A percentile compares a stretch with the other conserved stretches of the same genome.
phyloP scores from a whole-genome alignment of 345 rosid genomes.

The Aethionema arabicum region DNA sequence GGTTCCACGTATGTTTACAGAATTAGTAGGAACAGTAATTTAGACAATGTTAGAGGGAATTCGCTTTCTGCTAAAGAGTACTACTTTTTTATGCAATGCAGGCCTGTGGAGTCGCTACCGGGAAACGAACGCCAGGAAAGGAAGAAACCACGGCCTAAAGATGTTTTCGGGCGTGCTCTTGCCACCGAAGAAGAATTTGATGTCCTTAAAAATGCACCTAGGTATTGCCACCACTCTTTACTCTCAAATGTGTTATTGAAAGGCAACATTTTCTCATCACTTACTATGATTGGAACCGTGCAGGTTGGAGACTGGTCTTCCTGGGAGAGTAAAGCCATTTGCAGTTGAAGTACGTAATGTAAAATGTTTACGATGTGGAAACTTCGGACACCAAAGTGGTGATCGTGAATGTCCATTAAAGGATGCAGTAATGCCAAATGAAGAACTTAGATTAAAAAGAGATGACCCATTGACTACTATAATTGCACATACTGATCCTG shows the following conservation, averaged over 20 bases:
- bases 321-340: conserved; percentile 86
- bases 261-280: neutral
- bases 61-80: neutral
- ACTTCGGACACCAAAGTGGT: conserved; percentile 93
- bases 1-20: conserved; percentile 43
- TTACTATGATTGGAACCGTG: conserved; percentile 21
- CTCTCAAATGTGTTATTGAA: neutral
- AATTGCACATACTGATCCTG: conserved; percentile 69
- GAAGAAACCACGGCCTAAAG: conserved; percentile 87
- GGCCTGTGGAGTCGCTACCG: conserved; percentile 38
- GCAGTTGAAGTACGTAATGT: conserved; percentile 88
- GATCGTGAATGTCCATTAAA: conserved; percentile 95
- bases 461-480: conserved; percentile 96
- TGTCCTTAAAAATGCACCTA: conserved; percentile 82
- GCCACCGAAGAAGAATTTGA: conserved; percentile 94
- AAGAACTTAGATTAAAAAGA: conserved; percentile 84
- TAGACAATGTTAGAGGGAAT: neutral
- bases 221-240: conserved; percentile 41
- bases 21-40: neutral
- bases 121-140: conserved; percentile 44
- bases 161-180: conserved; percentile 93
- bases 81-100: conserved; percentile 31
- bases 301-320: conserved; percentile 87
- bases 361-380: conserved; percentile 91
- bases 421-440: conserved; percentile 97